Evolutionary conservation across 108 stramenopile species (phyloP).

Genomic region (Skeletonema costatum): DNA sequence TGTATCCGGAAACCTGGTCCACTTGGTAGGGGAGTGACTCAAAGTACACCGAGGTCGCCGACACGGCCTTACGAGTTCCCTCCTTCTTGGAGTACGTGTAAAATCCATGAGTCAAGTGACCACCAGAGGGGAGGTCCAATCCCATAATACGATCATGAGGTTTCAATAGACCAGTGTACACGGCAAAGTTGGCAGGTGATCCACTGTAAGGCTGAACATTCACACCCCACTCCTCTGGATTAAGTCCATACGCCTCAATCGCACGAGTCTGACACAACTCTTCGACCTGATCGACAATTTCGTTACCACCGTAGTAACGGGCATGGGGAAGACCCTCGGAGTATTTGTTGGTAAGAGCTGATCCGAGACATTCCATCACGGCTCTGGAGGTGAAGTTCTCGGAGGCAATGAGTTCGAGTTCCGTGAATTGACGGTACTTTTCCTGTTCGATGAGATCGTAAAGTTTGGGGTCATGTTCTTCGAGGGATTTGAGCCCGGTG

Average conservation of each 20-base stretch:
- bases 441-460: slow-evolving; percentile 97
- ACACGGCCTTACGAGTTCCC: slow-evolving; percentile 95
- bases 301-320: slow-evolving; percentile 99
- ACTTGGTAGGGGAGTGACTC: slow-evolving; percentile 99
- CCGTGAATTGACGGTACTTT: slow-evolving; percentile 94
- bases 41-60: slow-evolving; percentile 99
- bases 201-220: slow-evolving; percentile 98
- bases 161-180: slow-evolving; percentile 95
- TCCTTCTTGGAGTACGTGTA: slow-evolving; percentile 99
- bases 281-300: slow-evolving; percentile 97
- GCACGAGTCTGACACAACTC: slow-evolving; percentile 94
- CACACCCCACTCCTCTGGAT: slow-evolving; percentile 98
- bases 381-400: slow-evolving; percentile 99
- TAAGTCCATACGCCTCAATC: slow-evolving; percentile 94
- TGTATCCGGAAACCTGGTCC: slow-evolving; percentile 92
- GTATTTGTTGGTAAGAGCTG: slow-evolving; percentile 99
- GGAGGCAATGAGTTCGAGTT: slow-evolving; percentile 98
- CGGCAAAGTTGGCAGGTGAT: slow-evolving; percentile 99
- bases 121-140: slow-evolving; percentile 97
- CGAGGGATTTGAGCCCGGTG: slow-evolving; percentile 88
- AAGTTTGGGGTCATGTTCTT: slow-evolving; percentile 95
- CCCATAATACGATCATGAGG: slow-evolving; percentile 99
- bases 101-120: slow-evolving; percentile 98
- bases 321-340: slow-evolving; percentile 98
- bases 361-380: slow-evolving; percentile 98